Evolutionary conservation across 2,329 filamentous ascomycete species (phyloP), one percentile per base, ranked within the genome.

Genomic region (Fusarium piperis): DNA sequence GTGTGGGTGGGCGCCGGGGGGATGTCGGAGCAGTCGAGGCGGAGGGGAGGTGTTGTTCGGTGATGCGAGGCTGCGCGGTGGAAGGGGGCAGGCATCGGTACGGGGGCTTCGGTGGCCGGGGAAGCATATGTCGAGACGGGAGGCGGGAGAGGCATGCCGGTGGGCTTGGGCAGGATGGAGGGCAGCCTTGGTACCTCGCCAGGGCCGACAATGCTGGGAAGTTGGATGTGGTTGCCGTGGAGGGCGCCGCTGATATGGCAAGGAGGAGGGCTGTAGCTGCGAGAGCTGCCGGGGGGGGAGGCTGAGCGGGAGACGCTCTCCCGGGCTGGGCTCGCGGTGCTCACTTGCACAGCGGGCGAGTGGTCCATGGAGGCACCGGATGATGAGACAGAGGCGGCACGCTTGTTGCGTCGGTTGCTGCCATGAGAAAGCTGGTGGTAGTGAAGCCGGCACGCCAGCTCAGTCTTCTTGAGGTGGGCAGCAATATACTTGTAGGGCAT

Each of bases 401-500:
- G 89, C 86, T 93, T 94, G 79, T 93, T 94, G 79, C 93, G 92
- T 76, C 93, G 91, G 83, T 93, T 93, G 84, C 89, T 93, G 65
- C 93, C 93, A 79, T 94, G 93, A 71, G 92, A 94, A 70, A 96
- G 88, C 78, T 96, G 93, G 78, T 97, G 93, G 79, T 94, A 95
- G 82, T 96, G 94, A 70, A 97, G 88, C 70, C 94, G 93, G 83
- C 93, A 97, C 53, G 93, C 93, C 66, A 96, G 86, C 83, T 96
- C 93, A 1, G 93, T 96, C 86, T 96, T 97, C 83, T 94, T 94
- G 74, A 96, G 85, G 76, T 95, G 92, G 65, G 91, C 89, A 65
- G 93, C 93, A 79, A 96, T 96, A 80, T 95, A 93, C 86, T 95
- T 96, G 83, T 96, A 96, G 1, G 93, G 93, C 90, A 95, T 94